Conservation (phyloP, 768 basidiomycete genomes). For the Symmetrospora coprosmae region DNA sequence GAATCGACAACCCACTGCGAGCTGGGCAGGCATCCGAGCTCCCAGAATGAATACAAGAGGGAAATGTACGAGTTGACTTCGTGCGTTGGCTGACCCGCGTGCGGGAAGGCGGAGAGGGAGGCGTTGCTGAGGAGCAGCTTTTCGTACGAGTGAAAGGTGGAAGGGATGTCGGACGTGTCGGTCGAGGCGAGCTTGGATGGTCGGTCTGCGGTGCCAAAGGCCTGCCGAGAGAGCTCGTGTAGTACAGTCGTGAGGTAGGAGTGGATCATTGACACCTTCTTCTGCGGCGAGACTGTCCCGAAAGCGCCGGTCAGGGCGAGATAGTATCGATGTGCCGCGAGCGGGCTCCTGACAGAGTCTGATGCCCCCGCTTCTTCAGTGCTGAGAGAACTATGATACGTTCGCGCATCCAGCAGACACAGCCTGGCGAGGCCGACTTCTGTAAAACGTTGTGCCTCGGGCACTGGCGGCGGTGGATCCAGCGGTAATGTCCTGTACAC, state of each 20-base stretch:
- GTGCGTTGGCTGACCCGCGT: slow-evolving; percentile 1
- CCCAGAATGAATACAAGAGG: slow-evolving; percentile 2
- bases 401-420: neutral
- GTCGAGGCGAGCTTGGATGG: neutral
- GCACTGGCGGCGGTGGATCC: slow-evolving; percentile 6
- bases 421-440: slow-evolving; percentile 8
- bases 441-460: slow-evolving; percentile 9
- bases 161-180: slow-evolving; percentile 7
- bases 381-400: too few species aligned
- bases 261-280: neutral
- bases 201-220: neutral
- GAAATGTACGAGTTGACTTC: slow-evolving; percentile 8
- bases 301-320: neutral
- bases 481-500: slow-evolving; percentile 2
- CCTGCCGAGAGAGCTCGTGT: neutral
- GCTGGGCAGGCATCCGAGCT: neutral
- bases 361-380: too few species aligned
- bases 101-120: slow-evolving; percentile 9
- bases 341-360: too few species aligned
- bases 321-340: neutral
- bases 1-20: slow-evolving; percentile 11
- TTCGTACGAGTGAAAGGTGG: slow-evolving; percentile 2
- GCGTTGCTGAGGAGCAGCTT: neutral
- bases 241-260: neutral
- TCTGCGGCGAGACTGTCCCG: neutral